Evolutionary conservation across 371 early-diverging fungal species (phyloP), one percentile per base, ranked within the genome.

Genomic region (Gilbertella persicaria): DNA sequence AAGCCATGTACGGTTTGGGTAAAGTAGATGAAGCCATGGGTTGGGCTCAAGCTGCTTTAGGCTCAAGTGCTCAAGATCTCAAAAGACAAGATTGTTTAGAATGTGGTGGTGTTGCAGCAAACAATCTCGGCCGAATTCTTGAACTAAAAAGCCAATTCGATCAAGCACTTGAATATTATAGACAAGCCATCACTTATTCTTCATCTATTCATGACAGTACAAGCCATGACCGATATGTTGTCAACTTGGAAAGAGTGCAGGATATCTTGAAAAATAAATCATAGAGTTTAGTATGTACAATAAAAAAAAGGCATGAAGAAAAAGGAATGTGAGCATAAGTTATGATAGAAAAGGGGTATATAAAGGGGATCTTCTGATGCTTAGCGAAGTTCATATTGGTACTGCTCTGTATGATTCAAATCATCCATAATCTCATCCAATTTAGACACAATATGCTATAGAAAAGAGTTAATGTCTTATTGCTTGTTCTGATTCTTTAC

Each of bases 31-130:
- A 76, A 44, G 67, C 77, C 1, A 53, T 81, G 59, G 81, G 81
- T 2, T 81, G 81, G 81, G 69, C 79, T 20, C 81, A 81, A 38
- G 64, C 72, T 19, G 65, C 79, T 5, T 59, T 81, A n/a, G 60
- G 55, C 23, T 63, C 72, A 1, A 64, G 69, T 19, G 55, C 66
- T 1, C 30, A 41, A 12, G 57, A 53, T 16, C 9, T 36, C 12
- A 58, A 55, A 17, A 40, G 42, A 14, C 59, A 63, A 44, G 78
- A 78, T 53, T 81, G 81, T 35, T 60, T 67, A 19, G 77, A 81
- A 55, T 81, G 81, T 50, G 73, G 78, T 38, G 79, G 67, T 20
- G 77, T 78, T 4, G 77, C 63, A 1, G 49, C 71, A 2, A 76
- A 76, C 46, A 78, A 81, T 52, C 46, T 81, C 16, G 79, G 79